A percentile compares a stretch with the other conserved stretches of the same genome.
phyloP scores from a whole-genome alignment of 495 filamentous ascomycete species.

The Penicillium daleae region DNA sequence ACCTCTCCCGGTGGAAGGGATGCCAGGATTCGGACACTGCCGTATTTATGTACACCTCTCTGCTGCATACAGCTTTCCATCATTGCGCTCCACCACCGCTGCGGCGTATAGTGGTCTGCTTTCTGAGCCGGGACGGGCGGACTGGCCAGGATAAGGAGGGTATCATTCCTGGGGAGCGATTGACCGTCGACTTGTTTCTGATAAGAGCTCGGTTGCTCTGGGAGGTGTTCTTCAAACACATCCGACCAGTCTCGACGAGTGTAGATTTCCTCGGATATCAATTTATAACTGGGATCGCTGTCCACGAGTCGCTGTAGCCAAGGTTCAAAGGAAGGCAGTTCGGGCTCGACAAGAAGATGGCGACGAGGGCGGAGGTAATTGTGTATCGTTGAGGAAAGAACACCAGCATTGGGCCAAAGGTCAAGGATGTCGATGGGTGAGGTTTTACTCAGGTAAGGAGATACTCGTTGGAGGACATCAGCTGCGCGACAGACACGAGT shows the following conservation, averaged over 20 bases:
- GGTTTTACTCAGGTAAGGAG: slow-evolving; percentile 63
- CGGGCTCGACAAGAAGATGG: slow-evolving; percentile 79
- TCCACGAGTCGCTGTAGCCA: slow-evolving; percentile 67
- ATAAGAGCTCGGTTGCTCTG: slow-evolving; percentile 30
- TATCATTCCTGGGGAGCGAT: slow-evolving; percentile 57
- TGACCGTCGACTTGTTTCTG: slow-evolving; percentile 25
- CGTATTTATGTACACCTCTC: slow-evolving; percentile 35
- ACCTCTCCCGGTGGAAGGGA: slow-evolving; percentile 59
- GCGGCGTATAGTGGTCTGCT: slow-evolving; percentile 47
- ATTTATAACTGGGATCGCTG: slow-evolving; percentile 55
- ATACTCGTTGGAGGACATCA: slow-evolving; percentile 55
- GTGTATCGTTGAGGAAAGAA: slow-evolving; percentile 77
- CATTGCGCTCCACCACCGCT: slow-evolving; percentile 38
- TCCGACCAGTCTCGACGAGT: slow-evolving; percentile 53
- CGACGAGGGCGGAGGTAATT: slow-evolving; percentile 71
- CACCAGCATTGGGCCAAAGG: slow-evolving; percentile 73
- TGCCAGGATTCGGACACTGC: slow-evolving; percentile 72
- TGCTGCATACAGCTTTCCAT: slow-evolving; percentile 39
- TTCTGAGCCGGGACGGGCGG: slow-evolving; percentile 32
- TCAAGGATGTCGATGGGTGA: slow-evolving; percentile 80
- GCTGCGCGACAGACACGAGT: slow-evolving; percentile 36
- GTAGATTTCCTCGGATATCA: slow-evolving; percentile 52
- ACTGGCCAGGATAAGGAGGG: slow-evolving; percentile 69
- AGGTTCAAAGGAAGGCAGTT: slow-evolving; percentile 52
- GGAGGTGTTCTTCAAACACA: slow-evolving; percentile 46